Evolutionary conservation across 2,329 filamentous ascomycete species (phyloP), one percentile per base, ranked within the genome.

Genomic region (Calonectria pseudoturangicola): DNA sequence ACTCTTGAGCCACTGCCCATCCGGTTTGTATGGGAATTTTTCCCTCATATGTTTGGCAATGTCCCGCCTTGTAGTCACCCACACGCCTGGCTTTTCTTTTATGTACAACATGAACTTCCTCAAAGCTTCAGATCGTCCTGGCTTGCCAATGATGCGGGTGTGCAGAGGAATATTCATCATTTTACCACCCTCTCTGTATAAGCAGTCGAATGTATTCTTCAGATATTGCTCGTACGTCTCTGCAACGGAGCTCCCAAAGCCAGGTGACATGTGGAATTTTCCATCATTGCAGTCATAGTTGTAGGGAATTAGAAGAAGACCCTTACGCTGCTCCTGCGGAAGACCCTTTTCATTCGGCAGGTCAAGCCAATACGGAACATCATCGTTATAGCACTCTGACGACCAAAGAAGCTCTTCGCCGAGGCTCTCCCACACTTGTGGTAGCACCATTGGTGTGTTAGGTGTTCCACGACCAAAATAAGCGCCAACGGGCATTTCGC

Each of bases 141-240:
- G 81, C 69, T 85, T 86, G 2, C 85, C 85, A 1, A 83, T 82
- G 56, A 86, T 86, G 9, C 85, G 79, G 13, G 79, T 81, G 71
- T 86, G 85, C 67, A 86, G 73, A 4, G 83, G 83, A 30, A 86
- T 85, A 63, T 83, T 86, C 84, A 86, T 85, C 80, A 85, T 82
- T 76, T 84, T 85, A 6, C 83, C 84, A 8, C 84, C 84, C 70
- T 85, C 84, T 8, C 83, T 74, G 74, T 86, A 85, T 16, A 86
- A 74, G 73, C 82, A 83, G 74, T 86, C 84, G 51, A 86, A 85
- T 1, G 83, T 85, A 71, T 82, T 83, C 74, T 84, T 85, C 50
- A 68, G 54, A 25, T 68, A 62, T 25, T 62, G 54, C 41, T 68
- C 54, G 16, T 62, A 68, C 5, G 54, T 47, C 54, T 68, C 54